These are phyloP conservation scores for Pestalotiopsis fici DNA, from an alignment of 2,329 filamentous ascomycete genomes.

Conservation along the genomic window DNA sequence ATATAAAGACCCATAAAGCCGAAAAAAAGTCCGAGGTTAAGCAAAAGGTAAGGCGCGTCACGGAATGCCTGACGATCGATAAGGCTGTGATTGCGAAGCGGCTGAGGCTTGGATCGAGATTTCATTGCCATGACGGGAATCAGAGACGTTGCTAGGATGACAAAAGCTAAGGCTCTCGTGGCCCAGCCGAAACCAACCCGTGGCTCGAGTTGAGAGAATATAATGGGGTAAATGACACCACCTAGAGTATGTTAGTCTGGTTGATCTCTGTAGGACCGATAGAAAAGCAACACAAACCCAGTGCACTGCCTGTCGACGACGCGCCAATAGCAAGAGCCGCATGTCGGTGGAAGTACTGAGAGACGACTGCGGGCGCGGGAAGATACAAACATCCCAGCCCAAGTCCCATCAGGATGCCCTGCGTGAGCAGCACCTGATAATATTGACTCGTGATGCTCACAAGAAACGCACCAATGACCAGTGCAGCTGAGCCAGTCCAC, in stretches of 20 bases:
- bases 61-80: constrained; percentile 27
- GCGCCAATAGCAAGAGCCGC: constrained; percentile 61
- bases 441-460: constrained; percentile 36
- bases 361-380: constrained; percentile 51
- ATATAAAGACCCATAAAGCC: constrained; percentile 36
- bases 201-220: constrained; percentile 39
- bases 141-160: constrained; percentile 28
- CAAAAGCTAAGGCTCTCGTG: constrained; percentile 41
- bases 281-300: background rate
- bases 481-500: constrained; percentile 34
- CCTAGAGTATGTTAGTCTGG: background rate
- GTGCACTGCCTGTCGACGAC: constrained; percentile 51
- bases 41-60: constrained; percentile 29
- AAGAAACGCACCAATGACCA: constrained; percentile 37
- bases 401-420: constrained; percentile 54
- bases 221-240: constrained; percentile 42
- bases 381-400: constrained; percentile 51
- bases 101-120: constrained; percentile 19
- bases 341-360: constrained; percentile 59
- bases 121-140: constrained; percentile 29
- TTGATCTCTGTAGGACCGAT: background rate
- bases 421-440: constrained; percentile 42
- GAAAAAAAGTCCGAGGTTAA: constrained; percentile 24
- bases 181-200: constrained; percentile 53
- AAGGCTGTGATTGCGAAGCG: constrained; percentile 19